Evolutionary conservation across 2,329 filamentous ascomycete genomes (phyloP), one percentile per base, ranked within the genome.

Genomic region (Myotisia sp.): DNA sequence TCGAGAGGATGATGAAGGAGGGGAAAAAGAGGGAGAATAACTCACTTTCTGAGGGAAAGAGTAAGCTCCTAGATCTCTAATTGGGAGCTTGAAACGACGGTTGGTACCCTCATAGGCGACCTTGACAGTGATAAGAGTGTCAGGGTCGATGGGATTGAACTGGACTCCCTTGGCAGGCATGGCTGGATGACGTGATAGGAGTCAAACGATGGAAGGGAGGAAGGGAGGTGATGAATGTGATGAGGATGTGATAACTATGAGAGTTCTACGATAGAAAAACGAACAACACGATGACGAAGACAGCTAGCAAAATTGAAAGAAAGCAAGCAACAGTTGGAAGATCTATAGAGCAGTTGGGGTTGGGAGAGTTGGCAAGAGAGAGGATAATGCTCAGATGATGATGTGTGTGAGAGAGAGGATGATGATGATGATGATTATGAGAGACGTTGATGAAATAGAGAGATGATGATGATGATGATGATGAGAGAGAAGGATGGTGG

Each of bases 81-180:
- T 71, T 37, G 84, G 79, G 44, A 95, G 70, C 70, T 92, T 94
- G 65, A 92, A 81, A 48, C 85, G 80, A 51, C 80, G 76, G 50
- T 76, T 79, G 50, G 62, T 65, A 39, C 82, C 82, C 52, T 85
- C 74, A 51, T 79, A 74, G 50, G 74, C 71, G 52, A 92, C 70
- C 67, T 95, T 95, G 63, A 94, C 66, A 45, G 79, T 84, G 59
- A 95, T 80, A 44, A 73, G 64, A 34, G 80, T 84, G 42, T 85
- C 79, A 37, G 74, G 70, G 34, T 62, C 66, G 37, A 71, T 65
- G 26, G 65, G 58, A 37, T 60, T 51, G 41, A 58, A 56, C 36
- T 21, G 33, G 22, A 34, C 29, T 33, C 26, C 22, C 27, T 13
- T 8, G 24, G 36, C 5, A 14, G 23, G 26, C 19, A 27, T 24